phyloP scores from a whole-genome alignment of 2,329 filamentous ascomycete genomes.

The Byssochlamys sp. region DNA sequence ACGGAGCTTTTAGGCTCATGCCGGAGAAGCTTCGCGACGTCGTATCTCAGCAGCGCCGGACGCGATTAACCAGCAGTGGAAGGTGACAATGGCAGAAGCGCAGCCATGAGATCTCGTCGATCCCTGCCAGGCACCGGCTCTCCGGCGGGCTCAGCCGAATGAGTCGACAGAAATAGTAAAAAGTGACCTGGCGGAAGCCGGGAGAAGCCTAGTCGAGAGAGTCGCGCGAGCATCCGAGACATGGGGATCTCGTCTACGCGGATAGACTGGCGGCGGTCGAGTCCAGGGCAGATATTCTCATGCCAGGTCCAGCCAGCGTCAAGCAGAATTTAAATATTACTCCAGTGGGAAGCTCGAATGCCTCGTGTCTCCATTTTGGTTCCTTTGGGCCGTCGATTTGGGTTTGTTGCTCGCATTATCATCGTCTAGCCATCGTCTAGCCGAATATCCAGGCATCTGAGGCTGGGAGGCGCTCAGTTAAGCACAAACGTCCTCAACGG shows the following conservation, averaged over 20 bases:
- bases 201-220: background rate
- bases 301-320: too few species aligned
- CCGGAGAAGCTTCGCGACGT: background rate
- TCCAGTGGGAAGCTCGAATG: too few species aligned
- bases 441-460: too few species aligned
- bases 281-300: too few species aligned
- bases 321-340: too few species aligned
- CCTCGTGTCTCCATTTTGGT: too few species aligned
- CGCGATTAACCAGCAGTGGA: background rate
- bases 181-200: background rate
- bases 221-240: background rate
- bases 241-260: background rate
- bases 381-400: too few species aligned
- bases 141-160: background rate
- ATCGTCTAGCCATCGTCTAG: too few species aligned
- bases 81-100: background rate
- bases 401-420: too few species aligned
- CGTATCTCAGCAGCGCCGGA: background rate
- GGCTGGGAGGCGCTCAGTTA: too few species aligned
- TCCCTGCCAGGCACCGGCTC: background rate
- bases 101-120: background rate
- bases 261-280: background rate
- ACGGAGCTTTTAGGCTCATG: background rate
- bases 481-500: too few species aligned
- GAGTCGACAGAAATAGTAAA: background rate